Evolutionary conservation across 345 rosid species (phyloP).

Genomic region (Camelina sativa): DNA sequence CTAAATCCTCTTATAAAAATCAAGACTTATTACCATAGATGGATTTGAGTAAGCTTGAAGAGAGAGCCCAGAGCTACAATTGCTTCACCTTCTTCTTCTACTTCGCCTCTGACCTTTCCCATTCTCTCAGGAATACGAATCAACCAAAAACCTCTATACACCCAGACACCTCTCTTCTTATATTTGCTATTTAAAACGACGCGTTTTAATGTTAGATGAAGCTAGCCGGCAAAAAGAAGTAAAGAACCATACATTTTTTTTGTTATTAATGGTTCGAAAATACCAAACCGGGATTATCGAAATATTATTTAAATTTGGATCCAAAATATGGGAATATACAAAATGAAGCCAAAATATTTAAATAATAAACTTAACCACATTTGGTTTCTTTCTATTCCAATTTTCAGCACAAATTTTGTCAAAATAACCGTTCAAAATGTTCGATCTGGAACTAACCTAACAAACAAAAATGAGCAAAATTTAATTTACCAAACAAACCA

Average conservation of each 20-base stretch:
- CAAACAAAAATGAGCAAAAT: background rate
- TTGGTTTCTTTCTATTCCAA: background rate
- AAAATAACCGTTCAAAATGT: background rate
- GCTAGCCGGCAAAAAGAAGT: background rate
- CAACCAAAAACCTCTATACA: background rate
- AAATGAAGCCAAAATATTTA: background rate
- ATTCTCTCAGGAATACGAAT: slow-evolving; percentile 24
- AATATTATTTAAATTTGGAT: background rate
- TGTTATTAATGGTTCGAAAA: no score
- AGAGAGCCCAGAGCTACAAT: slow-evolving; percentile 72
- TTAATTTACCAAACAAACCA: background rate
- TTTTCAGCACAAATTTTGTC: background rate
- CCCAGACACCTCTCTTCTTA: background rate
- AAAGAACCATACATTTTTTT: background rate
- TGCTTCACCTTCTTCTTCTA: slow-evolving; percentile 47
- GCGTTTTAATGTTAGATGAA: background rate
- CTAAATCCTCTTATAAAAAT: background rate
- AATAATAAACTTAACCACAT: background rate
- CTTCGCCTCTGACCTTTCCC: slow-evolving; percentile 30
- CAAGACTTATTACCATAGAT: slow-evolving; percentile 55
- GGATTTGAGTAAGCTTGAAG: slow-evolving; percentile 72
- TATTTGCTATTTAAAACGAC: background rate
- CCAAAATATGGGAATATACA: background rate
- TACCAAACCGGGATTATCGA: background rate
- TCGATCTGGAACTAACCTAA: background rate